phyloP scores from a whole-genome alignment of 2,329 filamentous ascomycete genomes.

The Purpureocillium takamizusanense region DNA sequence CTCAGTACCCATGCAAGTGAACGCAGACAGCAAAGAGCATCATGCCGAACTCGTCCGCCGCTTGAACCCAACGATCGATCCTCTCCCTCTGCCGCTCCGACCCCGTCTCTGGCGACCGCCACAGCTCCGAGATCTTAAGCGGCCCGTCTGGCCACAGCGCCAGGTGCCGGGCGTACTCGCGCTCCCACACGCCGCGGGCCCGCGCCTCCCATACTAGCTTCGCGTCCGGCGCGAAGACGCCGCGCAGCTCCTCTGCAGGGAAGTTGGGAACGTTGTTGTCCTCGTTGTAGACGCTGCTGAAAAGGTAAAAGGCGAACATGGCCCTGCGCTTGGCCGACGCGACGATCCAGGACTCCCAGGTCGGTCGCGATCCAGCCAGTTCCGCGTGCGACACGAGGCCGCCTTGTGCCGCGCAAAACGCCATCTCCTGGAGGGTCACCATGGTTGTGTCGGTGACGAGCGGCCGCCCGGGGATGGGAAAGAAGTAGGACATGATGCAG shows the following conservation, averaged over 20 bases:
- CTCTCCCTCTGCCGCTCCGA: constrained; percentile 22
- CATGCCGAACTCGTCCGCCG: constrained; percentile 43
- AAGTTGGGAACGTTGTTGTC: constrained; percentile 35
- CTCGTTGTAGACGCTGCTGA: constrained; percentile 38
- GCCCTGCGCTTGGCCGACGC: constrained; percentile 43
- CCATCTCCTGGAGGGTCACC: constrained; percentile 41
- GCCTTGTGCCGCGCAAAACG: constrained; percentile 25
- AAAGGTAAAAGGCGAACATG: constrained; percentile 42
- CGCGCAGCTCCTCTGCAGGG: constrained; percentile 37
- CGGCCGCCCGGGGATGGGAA: constrained; percentile 11
- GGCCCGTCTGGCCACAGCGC: constrained; percentile 28
- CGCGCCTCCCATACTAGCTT: constrained; percentile 33
- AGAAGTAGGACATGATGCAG: constrained; percentile 37
- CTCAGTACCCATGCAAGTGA: constrained; percentile 6
- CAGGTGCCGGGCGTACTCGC: constrained; percentile 30
- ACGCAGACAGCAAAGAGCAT: constrained; percentile 37
- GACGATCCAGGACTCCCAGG: constrained; percentile 45
- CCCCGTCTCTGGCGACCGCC: constrained; percentile 27
- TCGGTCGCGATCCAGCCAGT: constrained; percentile 24
- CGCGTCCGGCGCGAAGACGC: constrained; percentile 30
- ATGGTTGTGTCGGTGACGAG: constrained; percentile 31
- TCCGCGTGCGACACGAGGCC: constrained; percentile 38
- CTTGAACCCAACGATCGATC: constrained; percentile 39
- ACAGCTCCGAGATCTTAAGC: constrained; percentile 41
- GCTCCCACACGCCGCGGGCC: constrained; percentile 29